These are phyloP conservation scores for Yamadazyma phyllophila DNA, from an alignment of 805 yeast species.

Conservation along the genomic window DNA sequence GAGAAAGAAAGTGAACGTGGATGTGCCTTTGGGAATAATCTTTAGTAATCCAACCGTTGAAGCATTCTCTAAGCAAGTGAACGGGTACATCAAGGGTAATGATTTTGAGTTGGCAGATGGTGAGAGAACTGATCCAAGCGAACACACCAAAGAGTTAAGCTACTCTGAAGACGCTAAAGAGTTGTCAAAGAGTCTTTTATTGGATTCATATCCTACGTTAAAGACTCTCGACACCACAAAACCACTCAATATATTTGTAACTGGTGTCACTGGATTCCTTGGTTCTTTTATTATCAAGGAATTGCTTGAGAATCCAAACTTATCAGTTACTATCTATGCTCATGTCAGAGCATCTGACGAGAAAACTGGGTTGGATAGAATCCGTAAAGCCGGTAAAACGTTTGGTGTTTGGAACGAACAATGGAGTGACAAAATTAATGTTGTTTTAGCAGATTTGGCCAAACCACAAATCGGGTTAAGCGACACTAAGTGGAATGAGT, in stretches of 20 bases:
- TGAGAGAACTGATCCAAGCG: slow-evolving; percentile 20
- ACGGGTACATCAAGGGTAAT: slow-evolving; percentile 50
- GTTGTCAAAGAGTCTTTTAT: slow-evolving; percentile 41
- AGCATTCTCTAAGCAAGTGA: slow-evolving; percentile 73
- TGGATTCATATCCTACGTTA: slow-evolving; percentile 46
- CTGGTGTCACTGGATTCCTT: slow-evolving; percentile 96
- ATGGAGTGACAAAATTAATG: slow-evolving; percentile 57
- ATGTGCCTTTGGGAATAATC: slow-evolving; percentile 84
- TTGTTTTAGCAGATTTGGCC: slow-evolving; percentile 82
- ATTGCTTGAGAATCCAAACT: slow-evolving; percentile 52
- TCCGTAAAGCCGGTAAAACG: slow-evolving; percentile 69
- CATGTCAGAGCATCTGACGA: slow-evolving; percentile 85
- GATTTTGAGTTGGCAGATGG: slow-evolving; percentile 41
- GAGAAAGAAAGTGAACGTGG: slow-evolving; percentile 72
- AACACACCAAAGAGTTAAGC: slow-evolving; percentile 27
- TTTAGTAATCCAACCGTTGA: slow-evolving; percentile 87
- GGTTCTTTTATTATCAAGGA: slow-evolving; percentile 88
- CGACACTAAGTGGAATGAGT: slow-evolving; percentile 52
- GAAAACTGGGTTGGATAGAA: slow-evolving; percentile 70
- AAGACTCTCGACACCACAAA: slow-evolving; percentile 29
- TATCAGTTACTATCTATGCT: slow-evolving; percentile 64
- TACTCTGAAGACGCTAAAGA: slow-evolving; percentile 76
- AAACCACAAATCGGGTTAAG: slow-evolving; percentile 68
- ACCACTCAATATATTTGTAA: slow-evolving; percentile 66
- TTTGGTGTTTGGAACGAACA: slow-evolving; percentile 77